Percentiles rank a stretch among this genome's conserved stretches.
Conservation (phyloP, 106 monocot genomes). For the Allium cepa region DNA sequence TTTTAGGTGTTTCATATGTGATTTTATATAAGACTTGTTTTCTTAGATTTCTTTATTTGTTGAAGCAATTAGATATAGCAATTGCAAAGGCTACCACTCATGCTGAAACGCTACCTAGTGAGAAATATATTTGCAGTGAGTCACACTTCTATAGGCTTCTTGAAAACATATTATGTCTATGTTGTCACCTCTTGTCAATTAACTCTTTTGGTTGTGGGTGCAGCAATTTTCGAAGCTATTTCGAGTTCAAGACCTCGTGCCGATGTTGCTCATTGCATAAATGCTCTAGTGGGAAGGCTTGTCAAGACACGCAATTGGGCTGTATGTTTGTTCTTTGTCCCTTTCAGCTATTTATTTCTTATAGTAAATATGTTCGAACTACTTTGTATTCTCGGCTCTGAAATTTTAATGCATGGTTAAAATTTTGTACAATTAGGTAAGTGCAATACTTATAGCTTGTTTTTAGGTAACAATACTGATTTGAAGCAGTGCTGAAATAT, state of each 20-base stretch:
- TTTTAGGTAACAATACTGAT: no score
- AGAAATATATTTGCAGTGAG: constrained; percentile 44
- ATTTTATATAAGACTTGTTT: background rate
- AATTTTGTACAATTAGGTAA: no score
- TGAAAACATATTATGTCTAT: no score
- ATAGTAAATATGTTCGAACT: background rate
- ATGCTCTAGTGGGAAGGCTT: constrained; percentile 36
- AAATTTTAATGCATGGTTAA: no score
- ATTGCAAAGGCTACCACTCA: constrained; percentile 55
- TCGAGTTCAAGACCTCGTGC: constrained; percentile 41
- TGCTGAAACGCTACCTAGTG: constrained; percentile 36
- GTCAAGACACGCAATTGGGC: constrained; percentile 51
- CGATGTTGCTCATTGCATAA: constrained; percentile 46
- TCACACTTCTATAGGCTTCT: background rate
- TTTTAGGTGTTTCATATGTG: background rate
- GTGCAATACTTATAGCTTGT: no score
- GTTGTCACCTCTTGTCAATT: no score
- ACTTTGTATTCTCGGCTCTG: background rate
- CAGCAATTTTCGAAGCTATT: constrained; percentile 46
- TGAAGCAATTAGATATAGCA: constrained; percentile 42
- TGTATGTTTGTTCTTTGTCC: constrained; percentile 23
- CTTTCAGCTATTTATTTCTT: no score
- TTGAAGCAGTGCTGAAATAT: no score
- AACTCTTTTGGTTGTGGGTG: background rate
- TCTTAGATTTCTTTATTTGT: constrained; percentile 2